Percentiles rank a stretch among this genome's conserved stretches.
Conservation (phyloP, 192 early-diverging fungal genomes). For the Lobosporangium transversale region DNA sequence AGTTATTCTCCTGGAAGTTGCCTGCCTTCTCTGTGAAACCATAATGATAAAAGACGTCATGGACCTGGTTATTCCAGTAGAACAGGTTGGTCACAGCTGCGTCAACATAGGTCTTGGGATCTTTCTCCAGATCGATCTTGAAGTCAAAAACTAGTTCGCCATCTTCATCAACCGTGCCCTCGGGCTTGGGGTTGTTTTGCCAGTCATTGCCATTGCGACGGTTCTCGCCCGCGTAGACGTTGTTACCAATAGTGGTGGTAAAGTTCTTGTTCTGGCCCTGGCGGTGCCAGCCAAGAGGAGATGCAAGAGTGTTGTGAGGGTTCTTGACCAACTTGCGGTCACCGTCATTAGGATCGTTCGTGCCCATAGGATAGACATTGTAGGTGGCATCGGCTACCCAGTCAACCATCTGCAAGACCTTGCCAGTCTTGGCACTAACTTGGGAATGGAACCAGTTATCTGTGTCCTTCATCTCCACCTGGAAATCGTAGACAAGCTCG, state of each 20-base stretch:
- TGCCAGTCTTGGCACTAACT: constrained; percentile 67
- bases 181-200: constrained; percentile 82
- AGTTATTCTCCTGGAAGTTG: constrained; percentile 95
- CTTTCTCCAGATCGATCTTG: constrained; percentile 67
- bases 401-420: constrained; percentile 78
- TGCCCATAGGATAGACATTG: constrained; percentile 83
- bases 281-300: constrained; percentile 82
- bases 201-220: constrained; percentile 76
- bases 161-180: constrained; percentile 58
- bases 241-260: constrained; percentile 88
- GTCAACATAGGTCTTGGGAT: constrained; percentile 79
- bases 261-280: constrained; percentile 65
- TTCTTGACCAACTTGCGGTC: constrained; percentile 63
- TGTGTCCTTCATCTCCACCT: constrained; percentile 77
- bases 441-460: constrained; percentile 84
- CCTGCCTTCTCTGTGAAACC: constrained; percentile 93
- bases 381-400: constrained; percentile 85
- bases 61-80: constrained; percentile 92
- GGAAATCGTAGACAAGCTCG: constrained; percentile 84
- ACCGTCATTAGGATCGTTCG: constrained; percentile 80
- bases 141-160: constrained; percentile 78
- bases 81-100: constrained; percentile 90
- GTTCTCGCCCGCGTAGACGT: constrained; percentile 91
- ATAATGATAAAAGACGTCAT: constrained; percentile 90
- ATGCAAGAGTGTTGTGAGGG: constrained; percentile 66